These are phyloP conservation scores for Cryphonectria naterciae DNA, from an alignment of 2,329 filamentous ascomycete species.

Conservation along the genomic window DNA sequence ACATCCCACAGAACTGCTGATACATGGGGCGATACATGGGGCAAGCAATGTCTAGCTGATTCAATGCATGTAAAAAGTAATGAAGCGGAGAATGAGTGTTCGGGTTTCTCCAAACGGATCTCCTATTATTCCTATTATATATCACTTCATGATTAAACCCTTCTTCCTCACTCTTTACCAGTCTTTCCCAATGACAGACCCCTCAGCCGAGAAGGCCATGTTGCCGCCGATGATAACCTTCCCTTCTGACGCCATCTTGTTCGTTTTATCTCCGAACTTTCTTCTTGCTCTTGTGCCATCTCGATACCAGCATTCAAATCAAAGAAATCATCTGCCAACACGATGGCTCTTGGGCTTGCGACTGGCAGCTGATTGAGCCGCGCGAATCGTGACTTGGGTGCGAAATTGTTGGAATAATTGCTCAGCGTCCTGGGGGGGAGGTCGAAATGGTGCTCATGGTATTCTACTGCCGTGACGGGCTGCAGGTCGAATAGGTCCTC, in stretches of 20 bases:
- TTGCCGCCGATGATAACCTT: not conserved
- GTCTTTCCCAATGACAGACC: not conserved
- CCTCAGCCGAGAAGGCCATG: constrained; percentile 6
- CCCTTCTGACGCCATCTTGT: not conserved
- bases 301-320: not conserved
- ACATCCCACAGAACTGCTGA: too few relatives aligned
- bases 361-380: constrained; percentile 24
- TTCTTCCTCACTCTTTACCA: not conserved
- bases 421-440: constrained; percentile 13
- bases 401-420: constrained; percentile 6
- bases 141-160: not conserved
- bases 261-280: not conserved
- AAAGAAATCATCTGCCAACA: constrained; percentile 7
- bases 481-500: not conserved
- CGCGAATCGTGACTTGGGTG: constrained; percentile 23
- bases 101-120: not conserved
- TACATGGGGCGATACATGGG: too few relatives aligned
- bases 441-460: constrained; percentile 7
- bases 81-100: too few relatives aligned
- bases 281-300: not conserved
- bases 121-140: not conserved
- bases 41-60: not conserved
- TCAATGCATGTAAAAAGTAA: not conserved
- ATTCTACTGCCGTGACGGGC: not conserved
- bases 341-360: constrained; percentile 9